Evolutionary conservation across 805 yeast species (phyloP).

Genomic region (Trichomonascus vanleenenianus): DNA sequence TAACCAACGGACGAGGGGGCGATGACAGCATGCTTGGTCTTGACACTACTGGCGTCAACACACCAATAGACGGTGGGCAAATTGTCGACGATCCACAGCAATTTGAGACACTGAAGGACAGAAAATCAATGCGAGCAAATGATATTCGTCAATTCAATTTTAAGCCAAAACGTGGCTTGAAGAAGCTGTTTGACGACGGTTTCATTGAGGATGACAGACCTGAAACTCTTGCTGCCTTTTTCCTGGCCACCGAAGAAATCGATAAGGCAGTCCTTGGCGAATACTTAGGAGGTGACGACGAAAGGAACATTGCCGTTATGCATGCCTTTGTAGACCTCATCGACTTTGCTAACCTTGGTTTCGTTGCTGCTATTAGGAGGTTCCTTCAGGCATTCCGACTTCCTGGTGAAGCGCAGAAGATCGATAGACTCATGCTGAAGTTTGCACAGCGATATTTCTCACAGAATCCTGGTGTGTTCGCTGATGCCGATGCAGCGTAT

Average conservation of each 20-base stretch:
- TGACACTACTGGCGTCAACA: neutral
- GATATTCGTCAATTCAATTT: conserved; percentile 74
- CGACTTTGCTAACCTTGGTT: conserved; percentile 60
- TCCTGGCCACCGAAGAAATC: conserved; percentile 60
- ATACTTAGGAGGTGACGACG: conserved; percentile 82
- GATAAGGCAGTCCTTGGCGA: conserved; percentile 87
- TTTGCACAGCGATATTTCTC: conserved; percentile 88
- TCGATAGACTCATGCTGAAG: conserved; percentile 92
- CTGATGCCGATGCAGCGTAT: conserved; percentile 92
- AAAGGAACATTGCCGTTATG: conserved; percentile 72
- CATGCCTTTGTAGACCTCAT: conserved; percentile 86
- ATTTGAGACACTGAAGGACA: conserved; percentile 74
- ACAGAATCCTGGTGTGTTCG: conserved; percentile 81
- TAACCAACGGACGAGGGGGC: neutral
- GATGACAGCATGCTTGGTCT: neutral
- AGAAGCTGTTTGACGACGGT: conserved; percentile 49
- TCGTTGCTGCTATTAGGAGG: conserved; percentile 78
- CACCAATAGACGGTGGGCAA: neutral
- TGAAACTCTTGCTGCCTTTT: conserved; percentile 61
- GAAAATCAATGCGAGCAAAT: conserved; percentile 74
- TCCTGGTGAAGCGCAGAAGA: conserved; percentile 98
- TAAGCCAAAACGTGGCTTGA: conserved; percentile 77
- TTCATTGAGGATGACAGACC: conserved; percentile 61
- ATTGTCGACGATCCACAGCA: conserved; percentile 64
- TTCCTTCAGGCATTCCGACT: conserved; percentile 84